Percentiles rank a stretch among this genome's conserved stretches.
phyloP scores from a whole-genome alignment of 495 filamentous ascomycete genomes.

The Penicillium silybi region DNA sequence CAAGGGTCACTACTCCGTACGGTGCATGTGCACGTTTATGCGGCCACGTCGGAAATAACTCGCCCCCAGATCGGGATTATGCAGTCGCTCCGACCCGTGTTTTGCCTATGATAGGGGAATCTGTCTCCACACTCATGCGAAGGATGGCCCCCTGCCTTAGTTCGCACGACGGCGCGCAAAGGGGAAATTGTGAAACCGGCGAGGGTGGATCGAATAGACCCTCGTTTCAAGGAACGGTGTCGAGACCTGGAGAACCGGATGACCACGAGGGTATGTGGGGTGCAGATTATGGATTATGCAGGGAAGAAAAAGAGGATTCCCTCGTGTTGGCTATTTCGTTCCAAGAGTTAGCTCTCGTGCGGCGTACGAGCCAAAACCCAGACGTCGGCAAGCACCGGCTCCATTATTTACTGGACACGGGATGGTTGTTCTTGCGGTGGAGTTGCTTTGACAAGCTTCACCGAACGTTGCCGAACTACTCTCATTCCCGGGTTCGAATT shows the following conservation, averaged over 20 bases:
- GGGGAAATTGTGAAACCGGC: slow-evolving; percentile 15
- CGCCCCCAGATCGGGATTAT: slow-evolving; percentile 8
- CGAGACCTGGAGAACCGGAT: background rate
- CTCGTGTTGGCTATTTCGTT: background rate
- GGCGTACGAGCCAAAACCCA: background rate
- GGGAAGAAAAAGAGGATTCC: background rate
- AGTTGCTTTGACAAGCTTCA: slow-evolving; percentile 9
- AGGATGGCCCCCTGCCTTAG: slow-evolving; percentile 22
- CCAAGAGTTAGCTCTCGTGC: background rate
- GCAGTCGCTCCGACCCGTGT: background rate
- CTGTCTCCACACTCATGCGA: slow-evolving; percentile 3
- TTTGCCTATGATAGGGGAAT: slow-evolving; percentile 7
- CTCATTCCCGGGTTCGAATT: background rate
- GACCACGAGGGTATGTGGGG: background rate
- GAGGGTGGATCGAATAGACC: slow-evolving; percentile 7
- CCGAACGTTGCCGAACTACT: background rate
- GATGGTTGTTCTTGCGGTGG: slow-evolving; percentile 1
- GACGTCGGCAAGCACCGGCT: background rate
- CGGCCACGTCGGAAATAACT: slow-evolving; percentile 5
- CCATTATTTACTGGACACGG: background rate
- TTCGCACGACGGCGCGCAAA: slow-evolving; percentile 4
- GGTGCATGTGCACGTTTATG: background rate
- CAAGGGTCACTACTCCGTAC: no score
- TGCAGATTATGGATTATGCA: background rate
- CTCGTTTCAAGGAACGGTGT: background rate